Base-by-base conservation (phyloP, 2,329 filamentous ascomycete species). In the Pyrenophora seminiperda region DNA sequence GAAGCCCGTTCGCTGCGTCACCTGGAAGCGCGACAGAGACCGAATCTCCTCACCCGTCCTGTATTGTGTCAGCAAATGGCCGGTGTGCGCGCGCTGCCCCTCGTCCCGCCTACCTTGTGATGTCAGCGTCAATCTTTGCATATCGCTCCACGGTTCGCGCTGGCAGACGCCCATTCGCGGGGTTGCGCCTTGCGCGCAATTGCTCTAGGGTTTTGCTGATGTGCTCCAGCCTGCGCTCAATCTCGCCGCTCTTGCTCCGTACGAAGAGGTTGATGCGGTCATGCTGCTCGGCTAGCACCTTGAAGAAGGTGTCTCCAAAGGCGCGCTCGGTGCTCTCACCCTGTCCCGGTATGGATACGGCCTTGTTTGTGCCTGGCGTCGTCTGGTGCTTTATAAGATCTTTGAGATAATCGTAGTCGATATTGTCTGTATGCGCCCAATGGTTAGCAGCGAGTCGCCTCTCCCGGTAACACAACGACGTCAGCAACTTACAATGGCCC, bases 391-490 rank as follows among this genome's bases (percentile, higher is more conserved):
- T 94, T 78, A 95, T 93, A 65, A 90, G 81, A 71, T 89, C 82
- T 74, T 95, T 95, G 57, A 95, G 82, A 40, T 89, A 88, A 71
- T 93, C 90, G 79, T 95, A 95, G 73, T 94, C 90, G 73, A 95
- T 85, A 73, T 95, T 94, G 71, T 92, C 87, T 90, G 70, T 15
- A 41, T 10, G 43, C 43, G 42, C 43, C 34, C 29, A 17, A 24
- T 13, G 43, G 54, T 66, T 41, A 68, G 63, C 43, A 20, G 37
- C 36, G 19, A 11, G 36, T n/a, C 17, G 20, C 29, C 34, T 11
- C 24, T 14, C 38, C 14, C 15, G 19, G 22, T 37, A 24, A 40
- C 37, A 41, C 31, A 38, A 38, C 38, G 49, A 19, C 41, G 38
- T 34, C 38, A 37, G 50, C 36, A 27, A 72, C 77, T 67, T 77